phyloP scores from a whole-genome alignment of 164 flowering plant genomes.

The Berberis thunbergii region DNA sequence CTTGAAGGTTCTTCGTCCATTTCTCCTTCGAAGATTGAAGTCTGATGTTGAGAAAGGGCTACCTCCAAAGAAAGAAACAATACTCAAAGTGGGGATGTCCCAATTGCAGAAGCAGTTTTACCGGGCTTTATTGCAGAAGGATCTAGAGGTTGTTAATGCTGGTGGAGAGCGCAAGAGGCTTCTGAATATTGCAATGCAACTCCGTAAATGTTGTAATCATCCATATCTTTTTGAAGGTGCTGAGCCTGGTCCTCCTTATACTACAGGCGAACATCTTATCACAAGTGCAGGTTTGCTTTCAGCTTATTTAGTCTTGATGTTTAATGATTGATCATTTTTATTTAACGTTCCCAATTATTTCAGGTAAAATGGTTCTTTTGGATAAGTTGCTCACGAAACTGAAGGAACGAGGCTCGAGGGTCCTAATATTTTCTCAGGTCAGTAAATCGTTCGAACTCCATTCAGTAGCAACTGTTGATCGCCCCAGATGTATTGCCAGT shows the following conservation, averaged over 20 bases:
- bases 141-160: conserved; percentile 98
- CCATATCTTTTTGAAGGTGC: conserved; percentile 99
- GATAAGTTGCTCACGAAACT: conserved; percentile 97
- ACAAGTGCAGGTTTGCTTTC: conserved; percentile 68
- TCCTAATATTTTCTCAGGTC: conserved; percentile 96
- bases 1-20: conserved; percentile 87
- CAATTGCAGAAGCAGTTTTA: conserved; percentile 95
- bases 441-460: not conserved
- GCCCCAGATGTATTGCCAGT: no score
- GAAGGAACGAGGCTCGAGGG: conserved; percentile 94
- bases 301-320: not conserved
- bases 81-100: conserved; percentile 98
- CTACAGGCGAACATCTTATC: conserved; percentile 91
- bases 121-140: conserved; percentile 86
- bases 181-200: conserved; percentile 95
- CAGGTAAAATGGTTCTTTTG: conserved; percentile 98
- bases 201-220: conserved; percentile 97
- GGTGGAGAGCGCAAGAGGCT: conserved; percentile 99
- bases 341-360: not conserved
- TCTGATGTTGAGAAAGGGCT: conserved; percentile 99
- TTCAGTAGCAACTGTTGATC: not conserved
- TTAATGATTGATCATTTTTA: not conserved
- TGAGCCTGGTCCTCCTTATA: conserved; percentile 99
- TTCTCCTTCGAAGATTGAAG: conserved; percentile 92
- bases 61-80: conserved; percentile 99